These are phyloP conservation scores for Ogataea degrootiae DNA, from an alignment of 805 yeast species.

Conservation along the genomic window DNA sequence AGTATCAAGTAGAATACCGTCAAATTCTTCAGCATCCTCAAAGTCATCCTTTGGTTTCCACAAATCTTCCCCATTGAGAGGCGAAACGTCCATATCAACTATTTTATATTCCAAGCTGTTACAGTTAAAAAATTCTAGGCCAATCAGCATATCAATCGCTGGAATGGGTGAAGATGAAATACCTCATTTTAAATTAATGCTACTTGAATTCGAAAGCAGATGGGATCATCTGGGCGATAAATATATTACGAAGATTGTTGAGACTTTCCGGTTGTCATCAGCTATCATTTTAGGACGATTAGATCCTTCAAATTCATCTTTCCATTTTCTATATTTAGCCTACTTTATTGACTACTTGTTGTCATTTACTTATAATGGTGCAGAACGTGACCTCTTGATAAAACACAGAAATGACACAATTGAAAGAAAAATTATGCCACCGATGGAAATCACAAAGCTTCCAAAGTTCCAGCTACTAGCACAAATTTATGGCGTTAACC, in stretches of 20 bases:
- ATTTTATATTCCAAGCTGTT: constrained; percentile 7
- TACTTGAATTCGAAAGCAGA: constrained; percentile 6
- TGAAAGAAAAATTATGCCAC: constrained; percentile 9
- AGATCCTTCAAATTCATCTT: constrained; percentile 10
- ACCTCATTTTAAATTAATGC: constrained; percentile 10
- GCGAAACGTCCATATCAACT: constrained; percentile 1
- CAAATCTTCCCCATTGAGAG: constrained; percentile 2
- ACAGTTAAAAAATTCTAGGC: constrained; percentile 6
- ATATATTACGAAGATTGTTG: constrained; percentile 6
- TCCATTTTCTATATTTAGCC: constrained; percentile 11
- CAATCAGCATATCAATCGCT: constrained; percentile 6
- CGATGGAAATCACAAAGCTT: constrained; percentile 7
- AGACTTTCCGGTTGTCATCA: constrained; percentile 10
- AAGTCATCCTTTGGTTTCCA: not conserved
- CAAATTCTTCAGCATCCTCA: constrained; percentile 3
- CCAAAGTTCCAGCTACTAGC: constrained; percentile 14
- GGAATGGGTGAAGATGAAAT: constrained; percentile 5
- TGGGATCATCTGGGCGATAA: constrained; percentile 4
- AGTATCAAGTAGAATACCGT: constrained; percentile 6
- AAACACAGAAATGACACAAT: constrained; percentile 2
- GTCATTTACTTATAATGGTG: constrained; percentile 2
- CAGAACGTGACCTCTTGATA: constrained; percentile 3
- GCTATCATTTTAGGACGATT: constrained; percentile 7
- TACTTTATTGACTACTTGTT: constrained; percentile 14
- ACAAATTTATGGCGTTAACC: constrained; percentile 5